These are phyloP conservation scores for Bacidia rubella DNA, from an alignment of 495 filamentous ascomycete species.

Conservation along the genomic window DNA sequence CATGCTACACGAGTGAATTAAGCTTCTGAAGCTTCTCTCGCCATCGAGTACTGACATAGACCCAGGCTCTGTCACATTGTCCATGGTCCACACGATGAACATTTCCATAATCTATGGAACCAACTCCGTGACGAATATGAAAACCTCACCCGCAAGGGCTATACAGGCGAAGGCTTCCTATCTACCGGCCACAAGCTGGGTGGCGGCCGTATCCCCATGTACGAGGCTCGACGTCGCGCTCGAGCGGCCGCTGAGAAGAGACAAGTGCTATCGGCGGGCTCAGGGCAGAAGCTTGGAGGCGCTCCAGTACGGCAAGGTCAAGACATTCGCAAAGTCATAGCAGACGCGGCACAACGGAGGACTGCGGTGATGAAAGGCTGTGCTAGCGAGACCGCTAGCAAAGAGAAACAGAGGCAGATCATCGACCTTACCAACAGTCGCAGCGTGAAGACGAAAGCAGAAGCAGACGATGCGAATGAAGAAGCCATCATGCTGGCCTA, in stretches of 20 bases:
- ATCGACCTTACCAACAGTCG: conserved; percentile 54
- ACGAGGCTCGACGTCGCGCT: conserved; percentile 66
- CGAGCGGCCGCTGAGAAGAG: conserved; percentile 65
- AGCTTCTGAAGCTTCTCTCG: conserved; percentile 20
- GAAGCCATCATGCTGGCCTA: conserved; percentile 77
- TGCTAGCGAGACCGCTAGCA: conserved; percentile 43
- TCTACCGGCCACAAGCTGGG: conserved; percentile 62
- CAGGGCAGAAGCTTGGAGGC: conserved; percentile 66
- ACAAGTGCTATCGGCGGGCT: conserved; percentile 41
- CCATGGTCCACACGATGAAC: conserved; percentile 65
- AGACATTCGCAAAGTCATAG: conserved; percentile 64
- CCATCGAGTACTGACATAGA: conserved; percentile 16
- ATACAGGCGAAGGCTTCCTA: conserved; percentile 84
- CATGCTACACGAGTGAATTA: conserved; percentile 67
- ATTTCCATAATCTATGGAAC: conserved; percentile 79
- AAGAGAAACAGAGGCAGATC: conserved; percentile 36
- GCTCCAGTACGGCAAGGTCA: conserved; percentile 42
- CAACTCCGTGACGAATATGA: conserved; percentile 78
- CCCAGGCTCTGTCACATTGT: conserved; percentile 62
- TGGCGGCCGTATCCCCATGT: conserved; percentile 47
- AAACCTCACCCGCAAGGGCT: conserved; percentile 61
- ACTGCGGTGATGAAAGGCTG: conserved; percentile 59
- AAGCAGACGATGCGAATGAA: conserved; percentile 84
- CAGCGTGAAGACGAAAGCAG: conserved; percentile 70
- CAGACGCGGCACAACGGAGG: conserved; percentile 56